Evolutionary conservation across 163 green algal genomes (phyloP).

Genomic region (Volvox carteri): DNA sequence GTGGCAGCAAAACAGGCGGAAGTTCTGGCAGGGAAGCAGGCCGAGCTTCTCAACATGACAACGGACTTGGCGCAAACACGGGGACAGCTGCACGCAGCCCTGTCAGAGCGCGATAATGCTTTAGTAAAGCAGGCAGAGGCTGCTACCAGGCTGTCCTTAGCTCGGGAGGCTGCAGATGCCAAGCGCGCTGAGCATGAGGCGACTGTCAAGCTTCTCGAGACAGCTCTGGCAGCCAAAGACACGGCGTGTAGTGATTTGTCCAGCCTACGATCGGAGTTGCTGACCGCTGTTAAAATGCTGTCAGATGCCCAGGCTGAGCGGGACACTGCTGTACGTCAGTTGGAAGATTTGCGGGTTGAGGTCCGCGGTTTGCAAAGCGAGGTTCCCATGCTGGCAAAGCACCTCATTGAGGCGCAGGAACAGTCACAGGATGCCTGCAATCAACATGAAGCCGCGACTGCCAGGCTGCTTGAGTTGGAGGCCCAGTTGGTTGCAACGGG

Average conservation of each 20-base stretch:
- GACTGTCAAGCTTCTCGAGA: not conserved
- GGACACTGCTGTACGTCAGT: not conserved
- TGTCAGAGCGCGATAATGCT: not conserved
- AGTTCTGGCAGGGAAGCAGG: not conserved
- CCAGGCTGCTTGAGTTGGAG: not conserved
- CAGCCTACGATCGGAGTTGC: not conserved
- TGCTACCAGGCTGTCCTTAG: not conserved
- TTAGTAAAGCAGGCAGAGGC: not conserved
- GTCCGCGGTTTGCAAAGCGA: not conserved
- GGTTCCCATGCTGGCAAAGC: not conserved
- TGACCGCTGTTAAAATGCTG: not conserved
- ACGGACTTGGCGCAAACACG: not conserved
- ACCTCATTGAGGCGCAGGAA: not conserved
- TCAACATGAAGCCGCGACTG: not conserved
- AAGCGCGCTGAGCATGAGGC: not conserved
- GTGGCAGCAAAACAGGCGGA: not conserved
- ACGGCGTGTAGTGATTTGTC: not conserved
- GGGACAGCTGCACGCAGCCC: not conserved
- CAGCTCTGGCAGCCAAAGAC: not conserved
- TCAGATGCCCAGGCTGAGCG: not conserved
- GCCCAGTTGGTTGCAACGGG: not conserved
- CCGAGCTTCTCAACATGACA: not conserved
- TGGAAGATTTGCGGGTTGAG: conserved; percentile 2
- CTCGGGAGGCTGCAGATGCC: not conserved
- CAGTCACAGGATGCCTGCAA: not conserved